Evolutionary conservation across 805 yeast genomes (phyloP).

Genomic region (Saccharomyces kudriavzevii): DNA sequence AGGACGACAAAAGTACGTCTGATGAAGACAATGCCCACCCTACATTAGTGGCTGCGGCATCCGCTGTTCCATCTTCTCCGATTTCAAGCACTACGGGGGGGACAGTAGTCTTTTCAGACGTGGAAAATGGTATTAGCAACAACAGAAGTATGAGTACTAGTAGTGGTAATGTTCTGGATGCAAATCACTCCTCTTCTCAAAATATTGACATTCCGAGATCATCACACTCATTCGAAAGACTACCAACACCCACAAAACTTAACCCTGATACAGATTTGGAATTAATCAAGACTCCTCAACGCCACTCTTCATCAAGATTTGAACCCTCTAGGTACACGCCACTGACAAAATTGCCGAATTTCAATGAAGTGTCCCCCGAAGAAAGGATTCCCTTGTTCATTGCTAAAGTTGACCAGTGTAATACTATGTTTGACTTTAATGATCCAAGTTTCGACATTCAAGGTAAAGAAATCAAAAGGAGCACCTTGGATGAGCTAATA

Average conservation of each 20-base stretch:
- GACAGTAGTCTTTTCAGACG: neutral
- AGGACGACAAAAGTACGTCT: conserved; percentile 5
- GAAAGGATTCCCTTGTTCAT: conserved; percentile 68
- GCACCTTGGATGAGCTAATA: conserved; percentile 80
- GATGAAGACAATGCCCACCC: conserved; percentile 15
- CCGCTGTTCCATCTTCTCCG: conserved; percentile 10
- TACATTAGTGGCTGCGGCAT: conserved; percentile 23
- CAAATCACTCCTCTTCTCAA: conserved; percentile 18
- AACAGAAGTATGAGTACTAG: conserved; percentile 2
- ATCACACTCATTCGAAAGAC: conserved; percentile 47
- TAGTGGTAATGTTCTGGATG: conserved; percentile 9
- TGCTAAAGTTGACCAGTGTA: conserved; percentile 89
- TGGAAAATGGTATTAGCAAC: conserved; percentile 6
- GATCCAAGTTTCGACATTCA: conserved; percentile 88
- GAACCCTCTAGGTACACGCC: conserved; percentile 66
- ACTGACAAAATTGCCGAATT: conserved; percentile 69
- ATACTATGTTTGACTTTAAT: conserved; percentile 84
- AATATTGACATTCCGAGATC: conserved; percentile 32
- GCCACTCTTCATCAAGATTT: conserved; percentile 87
- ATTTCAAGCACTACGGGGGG: neutral
- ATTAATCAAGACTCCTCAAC: conserved; percentile 73
- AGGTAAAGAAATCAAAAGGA: conserved; percentile 86
- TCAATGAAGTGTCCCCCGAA: conserved; percentile 80
- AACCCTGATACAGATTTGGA: conserved; percentile 57
- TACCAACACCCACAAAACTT: conserved; percentile 57